A percentile compares a stretch with the other conserved stretches of the same genome.
Evolutionary conservation across 2,329 filamentous ascomycete genomes (phyloP).

Genomic region (Fonsecaea nubica): DNA sequence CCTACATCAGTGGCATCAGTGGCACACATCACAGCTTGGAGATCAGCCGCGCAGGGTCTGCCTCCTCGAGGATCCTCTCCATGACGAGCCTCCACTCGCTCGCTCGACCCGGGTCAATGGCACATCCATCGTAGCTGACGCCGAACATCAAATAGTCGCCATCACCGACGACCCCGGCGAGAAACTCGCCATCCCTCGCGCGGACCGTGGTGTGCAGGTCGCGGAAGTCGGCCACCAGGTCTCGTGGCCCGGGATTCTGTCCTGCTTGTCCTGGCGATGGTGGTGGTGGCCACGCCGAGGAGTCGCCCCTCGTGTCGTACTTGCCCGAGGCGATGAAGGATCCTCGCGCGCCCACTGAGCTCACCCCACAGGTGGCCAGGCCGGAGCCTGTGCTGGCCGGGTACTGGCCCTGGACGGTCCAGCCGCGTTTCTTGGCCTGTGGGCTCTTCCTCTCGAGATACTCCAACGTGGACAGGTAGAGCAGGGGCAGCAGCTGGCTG

Average conservation of each 20-base stretch:
- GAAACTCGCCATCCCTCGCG: slow-evolving; percentile 38
- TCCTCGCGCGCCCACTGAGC: slow-evolving; percentile 35
- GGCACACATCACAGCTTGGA: not conserved
- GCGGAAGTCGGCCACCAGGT: slow-evolving; percentile 34
- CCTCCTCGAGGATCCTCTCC: slow-evolving; percentile 33
- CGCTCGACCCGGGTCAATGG: slow-evolving; percentile 33
- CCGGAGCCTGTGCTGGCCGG: slow-evolving; percentile 23
- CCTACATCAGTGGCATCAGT: too few species aligned
- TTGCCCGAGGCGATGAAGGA: slow-evolving; percentile 31
- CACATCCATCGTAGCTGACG: slow-evolving; percentile 36
- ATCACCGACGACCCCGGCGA: slow-evolving; percentile 35
- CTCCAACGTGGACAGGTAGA: slow-evolving; percentile 36
- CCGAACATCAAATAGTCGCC: slow-evolving; percentile 29
- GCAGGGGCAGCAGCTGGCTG: slow-evolving; percentile 32
- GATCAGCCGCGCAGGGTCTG: not conserved
- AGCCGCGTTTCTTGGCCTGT: slow-evolving; percentile 20
- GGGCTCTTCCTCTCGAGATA: slow-evolving; percentile 27
- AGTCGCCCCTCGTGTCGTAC: slow-evolving; percentile 25
- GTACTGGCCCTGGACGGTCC: slow-evolving; percentile 34
- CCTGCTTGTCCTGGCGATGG: not conserved
- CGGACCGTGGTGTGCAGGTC: slow-evolving; percentile 32
- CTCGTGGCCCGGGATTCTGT: not conserved
- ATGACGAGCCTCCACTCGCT: slow-evolving; percentile 34
- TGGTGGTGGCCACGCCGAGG: not conserved
- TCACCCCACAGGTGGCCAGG: slow-evolving; percentile 36